phyloP scores from a whole-genome alignment of 768 basidiomycete genomes.

The Collybiopsis luxurians region DNA sequence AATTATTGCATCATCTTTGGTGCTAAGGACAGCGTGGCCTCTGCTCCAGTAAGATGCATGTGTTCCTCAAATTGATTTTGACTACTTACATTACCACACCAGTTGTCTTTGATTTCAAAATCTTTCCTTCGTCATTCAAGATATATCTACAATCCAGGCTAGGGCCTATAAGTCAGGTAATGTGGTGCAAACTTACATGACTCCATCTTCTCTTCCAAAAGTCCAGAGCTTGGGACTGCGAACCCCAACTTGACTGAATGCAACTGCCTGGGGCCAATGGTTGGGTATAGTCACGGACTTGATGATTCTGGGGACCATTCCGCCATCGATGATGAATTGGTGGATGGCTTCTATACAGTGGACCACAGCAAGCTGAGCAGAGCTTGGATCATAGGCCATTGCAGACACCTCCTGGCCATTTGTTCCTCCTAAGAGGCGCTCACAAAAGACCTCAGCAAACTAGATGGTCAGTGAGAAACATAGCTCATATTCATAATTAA shows the following conservation, averaged over 20 bases:
- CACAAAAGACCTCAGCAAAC: not conserved
- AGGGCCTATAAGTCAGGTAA: not conserved
- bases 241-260: not conserved
- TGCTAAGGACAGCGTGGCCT: not conserved
- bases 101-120: not conserved
- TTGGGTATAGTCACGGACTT: not conserved
- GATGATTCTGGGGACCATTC: not conserved
- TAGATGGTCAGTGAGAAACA: not conserved
- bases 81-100: not conserved
- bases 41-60: not conserved
- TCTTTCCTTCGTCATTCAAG: not conserved
- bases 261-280: slow-evolving; percentile 1
- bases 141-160: not conserved
- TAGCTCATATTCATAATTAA: too few species aligned
- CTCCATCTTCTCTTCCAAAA: not conserved
- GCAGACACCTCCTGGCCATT: not conserved
- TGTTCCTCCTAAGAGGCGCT: not conserved
- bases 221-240: not conserved
- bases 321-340: not conserved
- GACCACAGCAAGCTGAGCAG: slow-evolving; percentile 1
- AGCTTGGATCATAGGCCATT: not conserved
- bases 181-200: not conserved
- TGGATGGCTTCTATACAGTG: not conserved
- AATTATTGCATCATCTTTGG: not conserved
- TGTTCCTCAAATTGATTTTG: not conserved